Conservation (phyloP, 164 flowering plant genomes). For the Magnolia sinica region DNA sequence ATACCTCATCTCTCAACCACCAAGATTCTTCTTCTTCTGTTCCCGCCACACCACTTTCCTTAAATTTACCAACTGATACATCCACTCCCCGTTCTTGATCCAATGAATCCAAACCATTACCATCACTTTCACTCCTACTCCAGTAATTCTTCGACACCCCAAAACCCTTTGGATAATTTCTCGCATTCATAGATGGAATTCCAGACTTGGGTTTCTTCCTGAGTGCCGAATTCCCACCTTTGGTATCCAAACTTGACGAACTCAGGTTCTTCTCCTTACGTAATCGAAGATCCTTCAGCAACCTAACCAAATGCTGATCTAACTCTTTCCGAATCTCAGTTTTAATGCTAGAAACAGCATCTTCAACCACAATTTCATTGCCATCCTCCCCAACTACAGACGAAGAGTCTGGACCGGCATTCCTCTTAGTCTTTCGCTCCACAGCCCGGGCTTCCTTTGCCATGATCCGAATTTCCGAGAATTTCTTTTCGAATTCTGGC, state of each 20-base stretch:
- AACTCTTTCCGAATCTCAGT: constrained; percentile 55
- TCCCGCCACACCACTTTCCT: neutral
- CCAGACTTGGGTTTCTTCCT: constrained; percentile 41
- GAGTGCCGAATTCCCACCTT: constrained; percentile 28
- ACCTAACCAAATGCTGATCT: constrained; percentile 37
- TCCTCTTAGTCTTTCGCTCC: constrained; percentile 36
- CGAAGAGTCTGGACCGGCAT: constrained; percentile 3
- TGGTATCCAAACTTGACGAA: constrained; percentile 12
- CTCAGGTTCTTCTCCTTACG: neutral
- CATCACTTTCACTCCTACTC: neutral
- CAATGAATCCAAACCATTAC: neutral
- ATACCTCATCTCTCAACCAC: constrained; percentile 6
- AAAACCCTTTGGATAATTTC: constrained; percentile 46
- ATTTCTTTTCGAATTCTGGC: constrained; percentile 37
- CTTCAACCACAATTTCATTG: constrained; percentile 16
- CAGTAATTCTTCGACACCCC: constrained; percentile 11
- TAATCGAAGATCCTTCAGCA: constrained; percentile 39
- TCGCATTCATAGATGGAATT: constrained; percentile 14
- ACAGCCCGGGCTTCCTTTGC: constrained; percentile 63
- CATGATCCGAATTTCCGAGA: constrained; percentile 61
- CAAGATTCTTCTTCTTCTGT: constrained; percentile 6
- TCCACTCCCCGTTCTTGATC: constrained; percentile 4
- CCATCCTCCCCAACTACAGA: constrained; percentile 16
- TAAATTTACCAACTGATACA: neutral
- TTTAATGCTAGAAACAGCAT: constrained; percentile 15